phyloP scores from a whole-genome alignment of 2,329 filamentous ascomycete genomes.

The Penicillium sp. region DNA sequence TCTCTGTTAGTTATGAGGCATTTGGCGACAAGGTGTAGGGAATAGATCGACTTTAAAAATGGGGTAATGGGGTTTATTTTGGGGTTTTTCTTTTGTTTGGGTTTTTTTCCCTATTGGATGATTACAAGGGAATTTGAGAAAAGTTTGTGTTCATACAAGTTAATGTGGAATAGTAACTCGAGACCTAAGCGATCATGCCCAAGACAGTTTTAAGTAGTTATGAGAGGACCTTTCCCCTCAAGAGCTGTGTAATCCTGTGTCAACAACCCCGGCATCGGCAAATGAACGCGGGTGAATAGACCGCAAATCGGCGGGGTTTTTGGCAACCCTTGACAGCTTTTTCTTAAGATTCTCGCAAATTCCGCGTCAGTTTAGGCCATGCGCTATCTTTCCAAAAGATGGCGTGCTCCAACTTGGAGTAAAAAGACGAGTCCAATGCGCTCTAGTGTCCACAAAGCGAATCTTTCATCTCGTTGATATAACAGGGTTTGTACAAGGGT shows the following conservation, averaged over 20 bases:
- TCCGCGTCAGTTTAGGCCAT: background rate
- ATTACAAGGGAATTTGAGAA: background rate
- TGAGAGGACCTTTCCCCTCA: too few relatives aligned
- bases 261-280: background rate
- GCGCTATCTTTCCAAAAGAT: slow-evolving; percentile 4
- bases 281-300: background rate
- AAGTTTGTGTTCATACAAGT: background rate
- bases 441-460: background rate
- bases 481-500: background rate
- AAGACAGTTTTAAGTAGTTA: background rate
- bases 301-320: slow-evolving; percentile 1
- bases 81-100: background rate
- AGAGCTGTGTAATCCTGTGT: background rate
- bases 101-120: background rate
- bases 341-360: background rate
- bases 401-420: slow-evolving; percentile 5
- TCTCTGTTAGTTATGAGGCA: slow-evolving; percentile 17
- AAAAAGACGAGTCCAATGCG: background rate
- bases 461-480: background rate
- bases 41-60: background rate
- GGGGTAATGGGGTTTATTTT: background rate
- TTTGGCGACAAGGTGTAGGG: slow-evolving; percentile 5
- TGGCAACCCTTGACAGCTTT: slow-evolving; percentile 2
- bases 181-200: background rate
- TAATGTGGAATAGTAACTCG: background rate